Base-by-base conservation (phyloP, 2,329 filamentous ascomycete genomes). In the Cercospora nicotianae region DNA sequence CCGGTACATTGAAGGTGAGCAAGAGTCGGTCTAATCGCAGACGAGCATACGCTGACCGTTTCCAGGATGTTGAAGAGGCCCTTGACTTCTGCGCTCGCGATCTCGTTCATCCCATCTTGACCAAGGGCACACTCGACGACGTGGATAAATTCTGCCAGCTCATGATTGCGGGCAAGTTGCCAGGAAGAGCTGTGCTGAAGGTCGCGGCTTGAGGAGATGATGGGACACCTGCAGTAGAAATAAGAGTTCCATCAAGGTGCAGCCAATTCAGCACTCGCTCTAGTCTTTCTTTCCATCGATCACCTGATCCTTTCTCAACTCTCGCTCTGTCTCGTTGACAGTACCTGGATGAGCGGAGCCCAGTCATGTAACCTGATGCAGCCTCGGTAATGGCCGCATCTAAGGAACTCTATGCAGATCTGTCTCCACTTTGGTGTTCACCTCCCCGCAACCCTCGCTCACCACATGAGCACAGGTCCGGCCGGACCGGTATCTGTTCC, bases 71-170 rank as follows among this genome's bases (percentile, higher is more conserved):
- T 1, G 80, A 83, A 64, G 80, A 83, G 73, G 80, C 79, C 31
- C 72, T 82, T 16, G 81, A 82, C 48, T 81, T 83, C 66, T 82
- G 80, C 9, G 80, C 80, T 12, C 73, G 81, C 36, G 81, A 78
- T 16, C 72, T 82, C 4, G 81, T 83, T 12, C 77, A 75, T 65
- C 79, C 79, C 2, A 80, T 80, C 36, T 66, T 81, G 31, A 79
- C 75, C 2, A 78, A 79, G 67, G 79, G 79, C n/a, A 76, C 74
- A 0, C 70, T 82, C 6, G 73, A 78, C 26, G 79, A 81, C 72
- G 76, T 81, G 16, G 77, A 80, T 68, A 74, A 77, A 59, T 81
- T 82, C 64, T 76, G 78, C 51, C 73, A 78, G 16, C 74, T 80
- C 62, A 79, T 83, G 77, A 68, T 74, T 18, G 76, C 73, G 16